A percentile compares a stretch with the other conserved stretches of the same genome.
Evolutionary conservation across 1,139 yeast genomes (phyloP).

Genomic region (Citeromyces siamensis): DNA sequence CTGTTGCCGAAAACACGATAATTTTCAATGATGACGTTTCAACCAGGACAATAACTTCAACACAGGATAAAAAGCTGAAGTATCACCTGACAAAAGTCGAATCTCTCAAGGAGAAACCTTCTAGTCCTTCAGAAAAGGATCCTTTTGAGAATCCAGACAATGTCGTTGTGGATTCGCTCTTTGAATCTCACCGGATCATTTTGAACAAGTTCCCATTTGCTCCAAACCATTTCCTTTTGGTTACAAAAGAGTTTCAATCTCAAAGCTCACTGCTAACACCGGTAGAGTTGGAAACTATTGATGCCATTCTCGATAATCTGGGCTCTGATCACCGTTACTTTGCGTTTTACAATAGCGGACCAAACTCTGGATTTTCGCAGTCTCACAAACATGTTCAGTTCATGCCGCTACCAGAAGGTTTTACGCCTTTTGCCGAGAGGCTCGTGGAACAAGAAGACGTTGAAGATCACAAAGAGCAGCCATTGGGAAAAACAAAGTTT

Average conservation of each 20-base stretch:
- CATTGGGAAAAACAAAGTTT: conserved; percentile 2
- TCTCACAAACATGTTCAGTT: conserved; percentile 90
- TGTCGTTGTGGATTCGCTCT: conserved; percentile 43
- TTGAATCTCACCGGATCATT: conserved; percentile 48
- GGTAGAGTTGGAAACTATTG: conserved; percentile 48
- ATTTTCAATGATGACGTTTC: not conserved
- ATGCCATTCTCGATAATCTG: conserved; percentile 32
- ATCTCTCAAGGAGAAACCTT: not conserved
- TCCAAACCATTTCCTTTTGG: conserved; percentile 63
- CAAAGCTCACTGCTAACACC: conserved; percentile 67
- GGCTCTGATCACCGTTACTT: conserved; percentile 31
- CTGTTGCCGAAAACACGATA: not conserved
- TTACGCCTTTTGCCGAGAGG: conserved; percentile 14
- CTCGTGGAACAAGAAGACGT: conserved; percentile 33
- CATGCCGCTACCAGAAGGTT: conserved; percentile 48
- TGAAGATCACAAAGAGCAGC: conserved; percentile 33
- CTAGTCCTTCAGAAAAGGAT: conserved; percentile 20
- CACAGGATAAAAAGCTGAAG: not conserved
- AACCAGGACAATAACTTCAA: not conserved
- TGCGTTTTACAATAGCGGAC: conserved; percentile 85
- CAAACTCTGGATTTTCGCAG: conserved; percentile 83
- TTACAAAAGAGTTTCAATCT: conserved; percentile 60
- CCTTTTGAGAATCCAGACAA: conserved; percentile 86
- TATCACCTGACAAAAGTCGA: not conserved
- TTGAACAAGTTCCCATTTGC: conserved; percentile 82